phyloP scores from a whole-genome alignment of 192 early-diverging fungal species.

The Entophlyctis luteolus region DNA sequence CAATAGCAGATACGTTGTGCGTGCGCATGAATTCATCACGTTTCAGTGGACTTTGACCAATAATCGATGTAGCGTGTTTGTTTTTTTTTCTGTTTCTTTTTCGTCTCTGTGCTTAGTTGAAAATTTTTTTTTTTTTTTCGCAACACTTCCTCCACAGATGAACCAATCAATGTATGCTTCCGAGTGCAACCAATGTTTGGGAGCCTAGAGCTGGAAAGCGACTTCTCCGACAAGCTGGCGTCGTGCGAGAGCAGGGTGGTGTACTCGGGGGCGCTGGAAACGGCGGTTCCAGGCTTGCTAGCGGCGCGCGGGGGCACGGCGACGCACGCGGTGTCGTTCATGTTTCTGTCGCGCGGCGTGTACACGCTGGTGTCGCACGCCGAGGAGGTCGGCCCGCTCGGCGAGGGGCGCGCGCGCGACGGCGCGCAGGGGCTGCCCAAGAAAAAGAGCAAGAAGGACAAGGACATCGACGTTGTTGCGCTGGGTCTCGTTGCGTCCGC shows the following conservation, averaged over 20 bases:
- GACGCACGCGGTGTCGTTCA: conserved; percentile 11
- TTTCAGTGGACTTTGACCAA: conserved; percentile 8
- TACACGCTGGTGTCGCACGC: conserved; percentile 22
- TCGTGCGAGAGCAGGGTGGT: conserved; percentile 7
- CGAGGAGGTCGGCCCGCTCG: background rate
- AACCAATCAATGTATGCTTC: conserved; percentile 15
- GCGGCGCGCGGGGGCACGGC: background rate
- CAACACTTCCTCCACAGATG: too few species aligned
- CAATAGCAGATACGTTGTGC: background rate
- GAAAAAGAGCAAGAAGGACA: conserved; percentile 25
- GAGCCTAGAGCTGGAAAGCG: background rate
- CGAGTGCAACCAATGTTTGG: conserved; percentile 19
- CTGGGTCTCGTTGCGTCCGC: conserved; percentile 6
- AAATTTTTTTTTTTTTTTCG: too few species aligned
- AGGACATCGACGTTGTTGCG: conserved; percentile 8
- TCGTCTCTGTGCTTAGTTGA: too few species aligned
- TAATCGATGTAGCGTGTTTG: background rate
- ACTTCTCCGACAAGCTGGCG: background rate
- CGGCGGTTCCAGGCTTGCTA: background rate
- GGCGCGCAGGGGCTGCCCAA: conserved; percentile 1
- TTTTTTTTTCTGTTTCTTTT: background rate
- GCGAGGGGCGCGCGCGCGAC: too few species aligned
- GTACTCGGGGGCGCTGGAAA: conserved; percentile 10
- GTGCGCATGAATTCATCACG: background rate
- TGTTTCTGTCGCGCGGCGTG: conserved; percentile 25